Evolutionary conservation across 2,329 filamentous ascomycete genomes (phyloP).

Genomic region (Claviceps sp.): DNA sequence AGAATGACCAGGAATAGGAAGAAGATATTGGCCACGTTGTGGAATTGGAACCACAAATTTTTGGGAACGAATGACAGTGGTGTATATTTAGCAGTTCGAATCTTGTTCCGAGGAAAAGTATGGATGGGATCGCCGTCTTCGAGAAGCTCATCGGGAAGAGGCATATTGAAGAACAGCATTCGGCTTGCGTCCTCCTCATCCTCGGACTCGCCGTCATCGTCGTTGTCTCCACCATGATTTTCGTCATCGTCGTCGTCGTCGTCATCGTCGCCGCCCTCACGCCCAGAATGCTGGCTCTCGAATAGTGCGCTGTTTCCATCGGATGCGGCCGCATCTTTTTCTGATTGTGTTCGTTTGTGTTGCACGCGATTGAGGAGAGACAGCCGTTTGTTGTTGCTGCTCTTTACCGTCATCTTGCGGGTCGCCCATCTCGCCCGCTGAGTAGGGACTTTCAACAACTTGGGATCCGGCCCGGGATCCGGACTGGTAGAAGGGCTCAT

Average conservation of each 20-base stretch:
- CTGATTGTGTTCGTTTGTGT: conserved; percentile 46
- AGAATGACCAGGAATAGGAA: conserved; percentile 95
- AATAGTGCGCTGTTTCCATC: conserved; percentile 17
- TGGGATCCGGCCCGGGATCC: conserved; percentile 15
- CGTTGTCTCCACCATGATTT: conserved; percentile 22
- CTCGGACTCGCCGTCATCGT: conserved; percentile 22
- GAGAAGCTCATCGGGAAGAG: conserved; percentile 58
- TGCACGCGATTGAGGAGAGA: conserved; percentile 70
- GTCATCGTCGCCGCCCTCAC: conserved; percentile 9
- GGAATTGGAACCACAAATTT: conserved; percentile 95
- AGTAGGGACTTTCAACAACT: conserved; percentile 24
- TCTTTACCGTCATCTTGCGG: conserved; percentile 66
- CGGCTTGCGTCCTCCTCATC: conserved; percentile 32
- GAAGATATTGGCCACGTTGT: conserved; percentile 97
- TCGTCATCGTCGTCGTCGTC: conserved; percentile 17
- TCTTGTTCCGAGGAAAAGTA: conserved; percentile 82
- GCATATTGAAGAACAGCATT: conserved; percentile 73
- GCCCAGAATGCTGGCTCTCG: conserved; percentile 16
- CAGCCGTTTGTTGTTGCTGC: conserved; percentile 64
- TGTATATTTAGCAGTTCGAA: conserved; percentile 95
- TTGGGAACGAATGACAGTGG: conserved; percentile 90
- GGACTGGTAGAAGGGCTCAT: conserved; percentile 19
- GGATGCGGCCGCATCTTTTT: conserved; percentile 49
- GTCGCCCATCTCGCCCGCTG: conserved; percentile 93
- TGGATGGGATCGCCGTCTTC: conserved; percentile 63